Conservation (phyloP, 345 rosid species). For the Eucalyptus melliodora region DNA sequence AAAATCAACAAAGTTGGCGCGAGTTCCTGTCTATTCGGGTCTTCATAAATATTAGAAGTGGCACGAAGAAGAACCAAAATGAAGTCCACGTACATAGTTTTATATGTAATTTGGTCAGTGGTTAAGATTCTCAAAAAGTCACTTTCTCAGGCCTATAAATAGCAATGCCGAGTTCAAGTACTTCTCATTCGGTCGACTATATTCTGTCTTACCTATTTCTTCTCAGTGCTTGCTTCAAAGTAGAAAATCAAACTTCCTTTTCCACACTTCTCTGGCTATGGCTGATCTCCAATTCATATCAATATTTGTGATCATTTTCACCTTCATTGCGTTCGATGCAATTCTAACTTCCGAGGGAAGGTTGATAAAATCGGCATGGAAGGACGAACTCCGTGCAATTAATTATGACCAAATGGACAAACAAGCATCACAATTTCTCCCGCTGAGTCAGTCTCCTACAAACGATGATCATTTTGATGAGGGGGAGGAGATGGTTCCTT, state of each 20-base stretch:
- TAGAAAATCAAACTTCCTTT: neutral
- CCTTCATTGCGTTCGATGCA: constrained; percentile 2
- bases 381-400: neutral
- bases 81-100: neutral
- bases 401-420: neutral
- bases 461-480: neutral
- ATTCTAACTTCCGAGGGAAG: neutral
- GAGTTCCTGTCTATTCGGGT: neutral
- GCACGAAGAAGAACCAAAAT: neutral
- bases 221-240: neutral
- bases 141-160: neutral
- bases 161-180: neutral
- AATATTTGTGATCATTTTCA: neutral
- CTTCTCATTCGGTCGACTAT: neutral
- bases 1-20: neutral
- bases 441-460: neutral
- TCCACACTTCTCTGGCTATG: neutral
- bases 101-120: neutral
- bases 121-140: neutral
- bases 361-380: neutral
- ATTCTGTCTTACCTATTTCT: neutral
- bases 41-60: neutral
- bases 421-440: neutral
- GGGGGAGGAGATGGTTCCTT: neutral
- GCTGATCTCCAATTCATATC: neutral